Conservation (phyloP, 139 green algal species). For the Deuterostichococcus epilithicus region DNA sequence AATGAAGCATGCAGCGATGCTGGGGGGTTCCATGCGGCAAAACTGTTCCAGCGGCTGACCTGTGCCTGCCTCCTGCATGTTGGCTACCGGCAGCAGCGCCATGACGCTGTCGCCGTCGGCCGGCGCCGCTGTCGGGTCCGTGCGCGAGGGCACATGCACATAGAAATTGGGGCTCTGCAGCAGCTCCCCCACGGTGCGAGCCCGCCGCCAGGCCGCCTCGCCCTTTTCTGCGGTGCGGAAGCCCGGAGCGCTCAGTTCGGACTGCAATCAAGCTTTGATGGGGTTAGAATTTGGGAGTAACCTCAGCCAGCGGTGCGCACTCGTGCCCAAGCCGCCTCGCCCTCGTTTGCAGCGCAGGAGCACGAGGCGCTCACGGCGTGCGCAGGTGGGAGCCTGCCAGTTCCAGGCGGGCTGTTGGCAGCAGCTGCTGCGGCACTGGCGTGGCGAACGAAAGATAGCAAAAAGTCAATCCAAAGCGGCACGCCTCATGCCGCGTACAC, state of each 20-base stretch:
- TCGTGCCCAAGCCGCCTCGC: too few relatives aligned
- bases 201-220: conserved; percentile 51
- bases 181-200: conserved; percentile 43
- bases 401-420: too few relatives aligned
- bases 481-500: too few relatives aligned
- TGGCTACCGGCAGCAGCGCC: conserved; percentile 74
- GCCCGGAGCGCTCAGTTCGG: not conserved
- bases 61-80: conserved; percentile 56
- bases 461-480: too few relatives aligned
- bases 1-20: too few relatives aligned
- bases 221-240: conserved; percentile 28
- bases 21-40: not conserved
- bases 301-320: too few relatives aligned
- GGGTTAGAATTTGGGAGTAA: too few relatives aligned
- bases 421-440: too few relatives aligned
- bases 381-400: too few relatives aligned
- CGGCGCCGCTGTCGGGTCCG: conserved; percentile 74
- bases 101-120: conserved; percentile 51
- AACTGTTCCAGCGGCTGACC: not conserved
- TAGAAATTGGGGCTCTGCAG: conserved; percentile 80
- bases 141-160: conserved; percentile 63
- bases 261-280: not conserved
- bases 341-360: too few relatives aligned
- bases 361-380: too few relatives aligned
- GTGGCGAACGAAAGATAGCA: too few relatives aligned